Evolutionary conservation across 2,329 filamentous ascomycete species (phyloP), one percentile per base, ranked within the genome.

Genomic region (Aspergillus hortae): DNA sequence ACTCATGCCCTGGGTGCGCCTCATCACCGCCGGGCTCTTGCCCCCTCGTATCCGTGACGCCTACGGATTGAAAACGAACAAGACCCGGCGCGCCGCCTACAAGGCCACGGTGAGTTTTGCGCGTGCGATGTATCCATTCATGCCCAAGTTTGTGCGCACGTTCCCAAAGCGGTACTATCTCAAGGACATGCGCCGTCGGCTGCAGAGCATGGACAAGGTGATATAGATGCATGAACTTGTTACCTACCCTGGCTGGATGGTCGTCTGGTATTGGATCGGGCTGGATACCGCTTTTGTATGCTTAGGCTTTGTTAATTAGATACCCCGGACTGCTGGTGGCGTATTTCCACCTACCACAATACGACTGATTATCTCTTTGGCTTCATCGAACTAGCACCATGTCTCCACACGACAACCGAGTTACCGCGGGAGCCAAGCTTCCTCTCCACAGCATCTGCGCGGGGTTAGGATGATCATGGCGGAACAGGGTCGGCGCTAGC

Each of bases 181-280:
- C 56, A 63, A 63, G 55, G 67, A 70, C 46, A 68, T 70, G 66
- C 58, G 65, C 25, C 61, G 58, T 30, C 51, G 60, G 30, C 38
- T 49, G 46, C 27, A 19, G 6, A 43, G 17, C 7, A 35, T n/a
- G 15, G 44, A 38, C 6, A 21, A 38, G 7, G 19, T 46, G 30
- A 21, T 38, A 3, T 36, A 17, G 41, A n/a, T 11, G 23, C 23
- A 23, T n/a, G 21, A 30, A 30, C 19, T 3, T 19, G 19, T 19
- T 4, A 19, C 6, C 27, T 30, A 30, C 7, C 7, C 27, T 2
- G 27, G 9, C 7, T 27, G 27, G 27, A 10, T 10, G 27, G 27
- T 9, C 27, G 35, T n/a, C 7, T 30, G 27, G 10, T 30, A 11
- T 30, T 30, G 27, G 27, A 30, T 30, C 27, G 27, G 27, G 27